Base-by-base conservation (phyloP, 306 rosid species). In the Castanospermum australe region DNA sequence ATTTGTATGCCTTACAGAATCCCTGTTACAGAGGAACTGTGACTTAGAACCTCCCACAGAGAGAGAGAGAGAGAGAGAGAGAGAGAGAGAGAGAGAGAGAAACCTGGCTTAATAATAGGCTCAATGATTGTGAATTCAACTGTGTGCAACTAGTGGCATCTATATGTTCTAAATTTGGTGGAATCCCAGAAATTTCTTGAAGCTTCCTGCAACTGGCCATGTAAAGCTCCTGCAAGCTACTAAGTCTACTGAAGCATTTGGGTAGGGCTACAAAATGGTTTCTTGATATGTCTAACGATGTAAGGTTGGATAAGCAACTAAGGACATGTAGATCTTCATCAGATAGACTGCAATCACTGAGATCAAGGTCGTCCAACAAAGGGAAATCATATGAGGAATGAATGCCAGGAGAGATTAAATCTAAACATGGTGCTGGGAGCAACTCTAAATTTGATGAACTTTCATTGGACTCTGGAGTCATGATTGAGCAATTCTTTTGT, bases 121-220 rank as follows among this genome's bases (percentile, higher is more conserved):
- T 17, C 55, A 78, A 60, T 5, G 86, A 82, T 20, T 69, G 61
- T 50, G 82, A 62, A 30, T 42, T 41, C 79, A 82, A 21, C 38
- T 32, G 11, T 11, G 28, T 70, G 82, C 82, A 76, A 71, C 80
- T 82, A 48, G 60, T 76, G 5, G 82, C 78, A 82, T 51, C 73
- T n/a, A 76, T 52, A 21, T 18, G 56, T 39, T 77, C 76, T 70
- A 82, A 69, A 63, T 62, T 71, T 15, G 74, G 75, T 11, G 79
- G 86, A 71, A 82, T 54, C 70, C 75, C 79, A 33, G 36, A 44
- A 71, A 82, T 41, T n/a, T 82, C 47, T 64, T 62, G 79, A 77
- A 82, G 63, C 18, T 77, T 52, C 36, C 20, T 62, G 79, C 79
- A 82, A 63, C 77, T 71, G 56, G 51, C 75, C 63, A 82, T 69